phyloP scores from a whole-genome alignment of 1,284 basidiomycete genomes.

The Sanghuangporus sanghuang region DNA sequence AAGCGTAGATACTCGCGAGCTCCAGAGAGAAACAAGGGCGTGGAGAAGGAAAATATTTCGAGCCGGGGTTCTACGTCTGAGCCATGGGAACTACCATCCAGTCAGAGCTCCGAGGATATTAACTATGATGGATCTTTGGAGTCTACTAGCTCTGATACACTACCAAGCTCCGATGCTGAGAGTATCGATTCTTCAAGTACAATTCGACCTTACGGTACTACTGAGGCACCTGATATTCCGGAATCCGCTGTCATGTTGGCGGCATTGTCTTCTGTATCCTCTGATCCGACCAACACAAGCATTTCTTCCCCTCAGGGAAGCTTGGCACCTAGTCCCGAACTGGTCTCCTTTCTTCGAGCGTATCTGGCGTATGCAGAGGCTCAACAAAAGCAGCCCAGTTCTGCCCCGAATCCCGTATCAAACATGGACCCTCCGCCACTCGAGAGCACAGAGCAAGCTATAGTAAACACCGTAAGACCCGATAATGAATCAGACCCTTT shows the following conservation, averaged over 20 bases:
- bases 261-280: conserved; percentile 13
- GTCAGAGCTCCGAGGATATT: background rate
- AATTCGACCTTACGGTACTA: background rate
- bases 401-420: background rate
- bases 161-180: background rate
- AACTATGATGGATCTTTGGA: background rate
- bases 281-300: background rate
- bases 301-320: background rate
- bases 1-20: conserved; percentile 1
- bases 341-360: conserved; percentile 10
- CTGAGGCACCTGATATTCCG: background rate
- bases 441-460: background rate
- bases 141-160: conserved; percentile 1
- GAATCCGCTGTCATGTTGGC: conserved; percentile 15
- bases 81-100: background rate
- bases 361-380: conserved; percentile 11
- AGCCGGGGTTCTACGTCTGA: background rate
- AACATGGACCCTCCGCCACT: background rate
- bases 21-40: background rate
- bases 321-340: conserved; percentile 3
- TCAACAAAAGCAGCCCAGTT: conserved; percentile 4
- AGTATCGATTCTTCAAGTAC: background rate
- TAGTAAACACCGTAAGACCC: background rate
- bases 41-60: background rate
- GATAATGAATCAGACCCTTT: background rate